Evolutionary conservation across 306 rosid genomes (phyloP).

Genomic region (Canavalia ensiformis): DNA sequence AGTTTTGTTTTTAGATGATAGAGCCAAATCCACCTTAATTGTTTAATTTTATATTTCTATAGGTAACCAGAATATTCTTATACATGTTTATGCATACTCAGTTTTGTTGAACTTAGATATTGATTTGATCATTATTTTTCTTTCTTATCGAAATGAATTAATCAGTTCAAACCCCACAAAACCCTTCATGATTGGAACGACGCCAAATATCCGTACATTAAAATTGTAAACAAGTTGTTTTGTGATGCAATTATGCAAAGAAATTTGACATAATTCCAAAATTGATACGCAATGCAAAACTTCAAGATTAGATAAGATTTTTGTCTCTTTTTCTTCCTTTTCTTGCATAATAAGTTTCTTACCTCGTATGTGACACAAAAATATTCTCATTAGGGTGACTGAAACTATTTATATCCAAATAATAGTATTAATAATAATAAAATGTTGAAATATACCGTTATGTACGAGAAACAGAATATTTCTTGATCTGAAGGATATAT

Average conservation of each 20-base stretch:
- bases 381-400: too few species aligned
- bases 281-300: constrained; percentile 22
- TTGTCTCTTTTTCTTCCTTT: background rate
- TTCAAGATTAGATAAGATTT: constrained; percentile 2
- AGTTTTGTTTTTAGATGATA: constrained; percentile 18
- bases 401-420: too few species aligned
- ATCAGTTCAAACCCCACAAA: constrained; percentile 36
- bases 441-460: too few species aligned
- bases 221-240: constrained; percentile 25
- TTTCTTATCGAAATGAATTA: constrained; percentile 13
- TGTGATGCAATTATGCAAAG: background rate
- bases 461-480: too few species aligned
- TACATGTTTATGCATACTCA: background rate
- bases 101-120: constrained; percentile 3
- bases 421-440: too few species aligned
- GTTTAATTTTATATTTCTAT: constrained; percentile 18
- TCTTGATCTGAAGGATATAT: too few species aligned
- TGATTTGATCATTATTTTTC: background rate
- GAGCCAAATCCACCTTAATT: background rate
- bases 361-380: too few species aligned
- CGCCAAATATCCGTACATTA: background rate
- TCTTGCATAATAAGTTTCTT: too few species aligned
- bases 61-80: constrained; percentile 39
- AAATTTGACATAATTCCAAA: constrained; percentile 34
- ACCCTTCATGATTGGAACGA: background rate